A percentile compares a stretch with the other conserved stretches of the same genome.
Evolutionary conservation across 768 basidiomycete genomes (phyloP).

Genomic region (Terana coerulea): DNA sequence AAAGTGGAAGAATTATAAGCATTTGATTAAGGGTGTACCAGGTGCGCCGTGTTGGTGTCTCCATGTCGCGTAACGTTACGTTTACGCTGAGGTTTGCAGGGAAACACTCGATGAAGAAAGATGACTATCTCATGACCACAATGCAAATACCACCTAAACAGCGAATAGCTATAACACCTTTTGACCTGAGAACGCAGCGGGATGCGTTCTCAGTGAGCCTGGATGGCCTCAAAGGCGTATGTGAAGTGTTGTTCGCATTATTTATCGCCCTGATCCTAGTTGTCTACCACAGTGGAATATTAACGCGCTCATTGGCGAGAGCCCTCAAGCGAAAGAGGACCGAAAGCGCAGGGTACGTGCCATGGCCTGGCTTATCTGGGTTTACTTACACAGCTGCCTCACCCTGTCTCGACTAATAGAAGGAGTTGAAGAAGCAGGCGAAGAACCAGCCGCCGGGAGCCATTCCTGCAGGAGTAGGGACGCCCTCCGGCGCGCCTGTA

Average conservation of each 20-base stretch:
- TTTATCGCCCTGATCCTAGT: background rate
- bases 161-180: conserved; percentile 53
- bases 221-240: conserved; percentile 24
- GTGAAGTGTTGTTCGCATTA: background rate
- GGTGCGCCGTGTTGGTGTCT: conserved; percentile 41
- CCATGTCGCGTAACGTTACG: background rate
- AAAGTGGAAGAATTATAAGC: conserved; percentile 75
- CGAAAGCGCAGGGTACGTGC: conserved; percentile 68
- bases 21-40: conserved; percentile 71
- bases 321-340: conserved; percentile 73
- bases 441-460: conserved; percentile 42
- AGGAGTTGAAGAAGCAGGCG: conserved; percentile 67
- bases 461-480: background rate
- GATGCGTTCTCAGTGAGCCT: conserved; percentile 73
- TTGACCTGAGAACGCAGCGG: conserved; percentile 63
- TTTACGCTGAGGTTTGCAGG: conserved; percentile 34
- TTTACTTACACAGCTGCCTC: background rate
- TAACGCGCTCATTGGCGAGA: conserved; percentile 55
- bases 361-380: background rate
- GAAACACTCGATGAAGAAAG: conserved; percentile 80
- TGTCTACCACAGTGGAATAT: conserved; percentile 74
- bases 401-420: conserved; percentile 34
- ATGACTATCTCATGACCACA: conserved; percentile 62
- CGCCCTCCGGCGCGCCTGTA: conserved; percentile 19
- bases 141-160: conserved; percentile 74